Base-by-base conservation (phyloP, 1,139 yeast species). In the Saccharomyces hybrid region DNA sequence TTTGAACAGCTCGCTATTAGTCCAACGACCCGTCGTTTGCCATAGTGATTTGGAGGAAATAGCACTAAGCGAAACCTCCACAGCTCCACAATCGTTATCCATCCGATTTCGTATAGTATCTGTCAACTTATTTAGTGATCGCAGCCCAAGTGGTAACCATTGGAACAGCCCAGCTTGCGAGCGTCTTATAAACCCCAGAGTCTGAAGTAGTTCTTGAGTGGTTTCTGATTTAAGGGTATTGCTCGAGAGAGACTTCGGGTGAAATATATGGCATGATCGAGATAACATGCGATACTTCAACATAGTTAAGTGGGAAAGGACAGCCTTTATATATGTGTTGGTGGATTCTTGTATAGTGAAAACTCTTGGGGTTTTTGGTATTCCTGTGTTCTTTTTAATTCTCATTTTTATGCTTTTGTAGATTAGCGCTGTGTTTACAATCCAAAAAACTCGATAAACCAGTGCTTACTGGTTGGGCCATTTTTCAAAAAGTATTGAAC, bases 71-170 rank as follows among this genome's bases (percentile, higher is more conserved):
- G 83, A 76, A 3, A 89, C 79, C 65, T 90, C 95, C 20, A 59
- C 50, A 4, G 66, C 83, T 49, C 83, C 84, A 2, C 82, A 85
- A 9, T 77, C 73, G 13, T 72, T 72, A 54, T 78, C 73, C 80
- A 93, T 81, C 27, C 82, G 76, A 6, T 65, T 68, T 34, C 87
- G 77, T 2, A 91, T 78, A 1, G 90, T 72, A 1, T 63, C 55
- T 58, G 80, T 83, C 5, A 93, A 73, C 59, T 85, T 86, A 13
- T 77, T 68, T 46, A 84, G 73, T 1, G 85, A 79, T 38, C 73
- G 65, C 13, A 83, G 68, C 0, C 97, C 99, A 47, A 87, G 67
- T 0, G 97, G 97, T 48, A 90, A 73, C 83, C 89, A 85, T 62
- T 86, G 81, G 20, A 84, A 83, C n/a, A 85, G 64, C 0, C 95